These are phyloP conservation scores for Citrus trifoliata DNA, from an alignment of 345 rosid species.

Conservation along the genomic window DNA sequence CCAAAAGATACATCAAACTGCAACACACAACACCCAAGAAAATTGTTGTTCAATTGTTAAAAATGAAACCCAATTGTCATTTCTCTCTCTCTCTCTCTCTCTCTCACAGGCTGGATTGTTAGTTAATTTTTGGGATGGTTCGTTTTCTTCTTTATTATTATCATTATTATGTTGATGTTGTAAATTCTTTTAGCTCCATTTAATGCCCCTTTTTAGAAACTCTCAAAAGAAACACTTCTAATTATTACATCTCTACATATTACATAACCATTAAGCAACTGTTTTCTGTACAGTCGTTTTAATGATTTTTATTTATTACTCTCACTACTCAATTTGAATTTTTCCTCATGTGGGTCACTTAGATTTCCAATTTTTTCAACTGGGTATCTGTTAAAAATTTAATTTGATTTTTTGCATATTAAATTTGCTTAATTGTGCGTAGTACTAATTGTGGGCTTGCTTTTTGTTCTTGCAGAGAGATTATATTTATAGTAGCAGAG, in stretches of 20 bases:
- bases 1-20: background rate
- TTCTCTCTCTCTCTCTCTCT: too few relatives aligned
- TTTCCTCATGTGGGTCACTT: background rate
- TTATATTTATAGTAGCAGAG: constrained; percentile 11
- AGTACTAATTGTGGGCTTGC: background rate
- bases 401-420: background rate
- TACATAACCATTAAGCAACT: background rate
- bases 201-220: constrained; percentile 18
- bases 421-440: constrained; percentile 3
- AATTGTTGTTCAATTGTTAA: too few relatives aligned
- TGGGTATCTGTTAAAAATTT: background rate
- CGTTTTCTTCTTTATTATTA: constrained; percentile 7
- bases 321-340: background rate
- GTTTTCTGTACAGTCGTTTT: background rate
- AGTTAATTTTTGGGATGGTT: constrained; percentile 4
- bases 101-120: too few relatives aligned
- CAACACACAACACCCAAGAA: constrained; percentile 25
- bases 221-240: constrained; percentile 2
- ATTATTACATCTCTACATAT: background rate
- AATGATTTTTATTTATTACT: background rate
- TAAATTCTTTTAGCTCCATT: constrained; percentile 13
- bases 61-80: too few relatives aligned
- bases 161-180: background rate
- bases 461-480: background rate
- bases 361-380: background rate